Evolutionary conservation across 163 green algal genomes (phyloP).

Genomic region (Scenedesmus sp.): DNA sequence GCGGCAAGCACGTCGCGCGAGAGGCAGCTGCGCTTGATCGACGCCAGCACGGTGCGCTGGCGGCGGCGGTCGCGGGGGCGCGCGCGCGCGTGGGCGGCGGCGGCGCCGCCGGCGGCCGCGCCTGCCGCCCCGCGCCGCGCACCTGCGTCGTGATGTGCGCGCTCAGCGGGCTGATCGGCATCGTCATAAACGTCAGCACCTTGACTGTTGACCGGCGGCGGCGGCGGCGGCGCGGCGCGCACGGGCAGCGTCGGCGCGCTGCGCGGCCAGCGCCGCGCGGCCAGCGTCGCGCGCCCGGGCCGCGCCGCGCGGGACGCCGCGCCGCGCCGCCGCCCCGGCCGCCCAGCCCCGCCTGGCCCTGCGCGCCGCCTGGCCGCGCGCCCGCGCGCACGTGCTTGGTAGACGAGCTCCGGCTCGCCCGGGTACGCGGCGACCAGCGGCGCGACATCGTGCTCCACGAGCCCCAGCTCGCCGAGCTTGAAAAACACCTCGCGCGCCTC

Average conservation of each 20-base stretch:
- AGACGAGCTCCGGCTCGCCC: slow-evolving; percentile 79
- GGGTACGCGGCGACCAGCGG: slow-evolving; percentile 87
- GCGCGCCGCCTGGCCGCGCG: too few species aligned
- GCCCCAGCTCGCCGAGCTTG: slow-evolving; percentile 73
- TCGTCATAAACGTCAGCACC: slow-evolving; percentile 90
- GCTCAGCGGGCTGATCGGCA: slow-evolving; percentile 62
- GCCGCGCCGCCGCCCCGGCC: too few species aligned
- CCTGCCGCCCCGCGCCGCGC: too few species aligned
- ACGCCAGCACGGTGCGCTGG: slow-evolving; percentile 11
- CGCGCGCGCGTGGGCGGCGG: neutral
- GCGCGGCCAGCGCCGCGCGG: too few species aligned
- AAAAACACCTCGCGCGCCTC: slow-evolving; percentile 81
- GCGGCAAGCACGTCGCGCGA: slow-evolving; percentile 10
- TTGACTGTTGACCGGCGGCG: slow-evolving; percentile 80
- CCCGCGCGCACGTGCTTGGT: slow-evolving; percentile 15
- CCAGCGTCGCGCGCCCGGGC: too few species aligned
- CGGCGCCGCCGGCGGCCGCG: too few species aligned
- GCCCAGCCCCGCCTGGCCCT: too few species aligned
- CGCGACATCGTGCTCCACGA: slow-evolving; percentile 76
- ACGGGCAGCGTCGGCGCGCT: neutral
- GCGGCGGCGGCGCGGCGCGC: neutral
- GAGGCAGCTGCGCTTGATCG: slow-evolving; percentile 17
- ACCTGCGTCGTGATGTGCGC: slow-evolving; percentile 7
- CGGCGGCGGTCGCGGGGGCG: neutral
- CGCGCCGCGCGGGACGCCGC: too few species aligned